Conservation (phyloP, 495 filamentous ascomycete species). For the Annulohypoxylon moriforme region DNA sequence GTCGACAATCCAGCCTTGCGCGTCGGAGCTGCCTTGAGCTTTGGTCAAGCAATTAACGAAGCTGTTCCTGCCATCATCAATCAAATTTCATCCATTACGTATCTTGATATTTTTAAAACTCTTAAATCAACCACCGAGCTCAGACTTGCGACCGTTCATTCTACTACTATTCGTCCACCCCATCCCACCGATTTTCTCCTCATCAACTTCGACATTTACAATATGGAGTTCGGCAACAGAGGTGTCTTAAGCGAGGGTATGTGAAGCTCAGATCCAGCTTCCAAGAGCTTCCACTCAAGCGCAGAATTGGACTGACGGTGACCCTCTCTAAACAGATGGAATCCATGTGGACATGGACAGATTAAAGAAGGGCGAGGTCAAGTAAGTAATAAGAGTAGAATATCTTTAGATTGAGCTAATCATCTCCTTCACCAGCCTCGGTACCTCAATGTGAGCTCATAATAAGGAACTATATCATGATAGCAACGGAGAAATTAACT, state of each 20-base stretch:
- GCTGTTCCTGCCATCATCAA: conserved; percentile 20
- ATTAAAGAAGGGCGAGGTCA: conserved; percentile 84
- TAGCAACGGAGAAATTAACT: conserved; percentile 46
- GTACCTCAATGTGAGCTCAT: conserved; percentile 91
- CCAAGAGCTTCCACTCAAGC: conserved; percentile 17
- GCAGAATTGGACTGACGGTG: conserved; percentile 28
- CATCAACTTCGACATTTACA: conserved; percentile 29
- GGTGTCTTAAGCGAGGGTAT: conserved; percentile 79
- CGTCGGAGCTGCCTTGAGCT: conserved; percentile 64
- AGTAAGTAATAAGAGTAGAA: conserved; percentile 67
- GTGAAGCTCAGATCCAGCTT: conserved; percentile 31
- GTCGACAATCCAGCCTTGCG: conserved; percentile 48
- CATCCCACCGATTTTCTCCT: not conserved
- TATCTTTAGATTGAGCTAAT: conserved; percentile 44
- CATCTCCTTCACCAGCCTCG: conserved; percentile 72
- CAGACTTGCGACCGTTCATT: not conserved
- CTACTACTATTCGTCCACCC: no score
- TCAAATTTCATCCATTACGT: conserved; percentile 20
- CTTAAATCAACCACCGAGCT: not conserved
- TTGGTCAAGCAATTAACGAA: conserved; percentile 34
- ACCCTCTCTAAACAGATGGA: conserved; percentile 73
- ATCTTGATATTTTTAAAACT: not conserved
- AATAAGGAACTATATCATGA: conserved; percentile 18
- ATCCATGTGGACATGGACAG: conserved; percentile 99
- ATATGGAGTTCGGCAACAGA: conserved; percentile 71